phyloP scores from a whole-genome alignment of 495 filamentous ascomycete genomes.

The Penicillium flavigenum region DNA sequence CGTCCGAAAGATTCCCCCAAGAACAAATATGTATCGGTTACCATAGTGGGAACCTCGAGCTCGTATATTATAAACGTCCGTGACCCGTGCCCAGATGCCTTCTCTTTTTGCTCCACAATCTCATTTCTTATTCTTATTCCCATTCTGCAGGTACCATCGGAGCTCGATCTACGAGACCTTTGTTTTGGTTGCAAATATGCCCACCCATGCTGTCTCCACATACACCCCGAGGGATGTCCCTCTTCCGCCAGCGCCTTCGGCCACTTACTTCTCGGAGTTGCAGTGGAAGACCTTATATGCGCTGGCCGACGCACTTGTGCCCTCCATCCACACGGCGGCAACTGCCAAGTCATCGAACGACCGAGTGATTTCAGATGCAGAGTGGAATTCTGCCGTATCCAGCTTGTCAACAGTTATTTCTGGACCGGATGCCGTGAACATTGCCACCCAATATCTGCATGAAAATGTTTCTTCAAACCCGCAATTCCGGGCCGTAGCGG shows the following conservation, averaged over 20 bases:
- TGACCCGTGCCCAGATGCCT: background rate
- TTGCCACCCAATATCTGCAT: conserved; percentile 46
- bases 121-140: background rate
- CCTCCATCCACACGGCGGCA: conserved; percentile 43
- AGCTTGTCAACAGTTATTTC: conserved; percentile 32
- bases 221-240: conserved; percentile 46
- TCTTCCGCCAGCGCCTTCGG: conserved; percentile 39
- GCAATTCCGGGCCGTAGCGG: conserved; percentile 43
- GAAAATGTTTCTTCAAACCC: conserved; percentile 52
- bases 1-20: background rate
- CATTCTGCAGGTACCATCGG: background rate
- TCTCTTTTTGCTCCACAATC: background rate
- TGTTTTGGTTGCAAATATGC: conserved; percentile 21
- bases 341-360: conserved; percentile 24
- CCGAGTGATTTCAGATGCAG: conserved; percentile 37
- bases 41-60: conserved; percentile 1
- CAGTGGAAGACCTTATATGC: conserved; percentile 60
- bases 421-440: conserved; percentile 28
- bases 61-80: background rate
- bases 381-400: conserved; percentile 35
- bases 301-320: conserved; percentile 55
- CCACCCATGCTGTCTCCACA: conserved; percentile 19
- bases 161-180: background rate
- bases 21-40: background rate
- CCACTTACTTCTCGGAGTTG: conserved; percentile 42